Evolutionary conservation across 345 rosid species (phyloP), one percentile per base, ranked within the genome.

Genomic region (sweet orange (Citrus sinensis)): DNA sequence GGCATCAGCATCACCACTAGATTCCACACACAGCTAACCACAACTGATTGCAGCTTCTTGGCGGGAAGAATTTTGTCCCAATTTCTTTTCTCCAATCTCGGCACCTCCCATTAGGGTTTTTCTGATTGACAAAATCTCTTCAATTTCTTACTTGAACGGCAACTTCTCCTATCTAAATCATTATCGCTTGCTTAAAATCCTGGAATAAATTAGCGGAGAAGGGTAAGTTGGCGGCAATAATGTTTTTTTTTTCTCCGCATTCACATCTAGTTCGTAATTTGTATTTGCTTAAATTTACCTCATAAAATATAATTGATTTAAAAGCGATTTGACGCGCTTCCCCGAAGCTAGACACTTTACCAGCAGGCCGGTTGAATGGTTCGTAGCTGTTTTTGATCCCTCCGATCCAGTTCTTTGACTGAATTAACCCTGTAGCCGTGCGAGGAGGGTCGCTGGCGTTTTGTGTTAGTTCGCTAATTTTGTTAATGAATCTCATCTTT

Each of bases 11-110:
- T 40, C 20, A 6, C 66, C 13, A 0, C 3, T n/a, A 4, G 9
- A 35, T 17, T 14, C 37, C 8, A n/a, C 62, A 61, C 30, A 74
- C 67, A 46, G 51, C 16, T 62, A 7, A n/a, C 70, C 42, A 1
- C 80, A 65, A 32, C 14, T 13, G 70, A 75, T 76, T 40, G 1
- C 58, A 64, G 40, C 60, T 49, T 55, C 14, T 71, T 79, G 85
- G 85, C 85, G 72, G 85, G 82, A 83, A 82, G 22, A 67, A 34
- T 2, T 56, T 24, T 65, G 55, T 66, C 70, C 9, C 59, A 40
- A 24, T 22, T 56, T 59, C 29, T 13, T 16, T 39, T 30, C 13
- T 17, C 79, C 59, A 19, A n/a, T 55, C 67, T 20, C 37, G 39
- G 58, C 58, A 68, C 7, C 49, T 37, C 5, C 9, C 8, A n/a